Percentiles rank a stretch among this genome's conserved stretches.
Conservation (phyloP, 768 basidiomycete species). For the Trametes cubensis region DNA sequence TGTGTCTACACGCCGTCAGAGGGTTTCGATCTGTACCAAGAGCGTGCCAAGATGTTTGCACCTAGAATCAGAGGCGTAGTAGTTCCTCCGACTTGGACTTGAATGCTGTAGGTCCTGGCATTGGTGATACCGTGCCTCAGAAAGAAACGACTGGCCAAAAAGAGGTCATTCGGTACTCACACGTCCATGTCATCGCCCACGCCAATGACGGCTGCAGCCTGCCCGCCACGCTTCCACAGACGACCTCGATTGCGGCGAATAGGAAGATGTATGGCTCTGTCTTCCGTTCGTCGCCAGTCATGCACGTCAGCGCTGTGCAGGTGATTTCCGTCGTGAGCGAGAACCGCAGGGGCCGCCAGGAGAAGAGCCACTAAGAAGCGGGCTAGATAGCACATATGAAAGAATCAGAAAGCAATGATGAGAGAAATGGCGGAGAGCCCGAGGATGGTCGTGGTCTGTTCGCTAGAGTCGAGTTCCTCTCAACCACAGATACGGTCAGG, state of each 20-base stretch:
- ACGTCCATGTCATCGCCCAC: conserved; percentile 65
- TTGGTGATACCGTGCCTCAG: not conserved
- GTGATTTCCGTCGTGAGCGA: too few relatives aligned
- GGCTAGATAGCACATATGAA: too few relatives aligned
- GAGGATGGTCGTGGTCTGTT: too few relatives aligned
- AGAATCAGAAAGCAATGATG: too few relatives aligned
- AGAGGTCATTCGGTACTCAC: conserved; percentile 41
- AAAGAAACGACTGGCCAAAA: not conserved
- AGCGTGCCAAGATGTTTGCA: conserved; percentile 32
- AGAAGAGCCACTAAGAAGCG: too few relatives aligned
- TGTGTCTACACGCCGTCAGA: conserved; percentile 52
- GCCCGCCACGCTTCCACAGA: conserved; percentile 23
- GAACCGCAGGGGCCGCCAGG: too few relatives aligned
- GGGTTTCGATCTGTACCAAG: not conserved
- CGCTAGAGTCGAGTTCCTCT: too few relatives aligned
- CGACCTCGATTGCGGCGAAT: conserved; percentile 4
- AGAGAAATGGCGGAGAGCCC: too few relatives aligned
- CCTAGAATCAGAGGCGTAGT: conserved; percentile 62
- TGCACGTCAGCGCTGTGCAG: too few relatives aligned
- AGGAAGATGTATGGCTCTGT: conserved; percentile 21
- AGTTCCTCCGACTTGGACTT: conserved; percentile 56
- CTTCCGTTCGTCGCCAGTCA: too few relatives aligned
- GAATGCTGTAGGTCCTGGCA: conserved; percentile 63
- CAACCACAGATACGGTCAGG: too few relatives aligned
- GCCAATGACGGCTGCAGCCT: conserved; percentile 45